Evolutionary conservation across 345 rosid species (phyloP).

Genomic region (Murraya paniculata): DNA sequence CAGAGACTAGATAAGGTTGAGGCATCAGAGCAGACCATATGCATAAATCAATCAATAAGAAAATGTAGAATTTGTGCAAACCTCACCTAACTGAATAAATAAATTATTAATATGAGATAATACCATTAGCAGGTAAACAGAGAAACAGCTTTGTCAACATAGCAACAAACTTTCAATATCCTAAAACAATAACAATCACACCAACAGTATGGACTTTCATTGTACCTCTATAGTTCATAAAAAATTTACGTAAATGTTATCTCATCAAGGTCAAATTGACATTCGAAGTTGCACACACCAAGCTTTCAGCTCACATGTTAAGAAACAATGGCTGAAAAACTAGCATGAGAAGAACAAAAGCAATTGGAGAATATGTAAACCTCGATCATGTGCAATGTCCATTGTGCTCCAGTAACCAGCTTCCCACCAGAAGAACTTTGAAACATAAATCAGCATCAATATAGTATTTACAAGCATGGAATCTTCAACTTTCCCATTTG

Average conservation of each 20-base stretch:
- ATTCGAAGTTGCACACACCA: background rate
- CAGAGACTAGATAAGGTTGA: background rate
- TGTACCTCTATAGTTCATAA: background rate
- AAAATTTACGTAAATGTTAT: background rate
- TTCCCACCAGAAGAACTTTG: conserved; percentile 99
- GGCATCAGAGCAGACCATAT: background rate
- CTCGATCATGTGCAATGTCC: conserved; percentile 99
- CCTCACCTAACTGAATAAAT: background rate
- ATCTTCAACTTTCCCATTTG: conserved; percentile 73
- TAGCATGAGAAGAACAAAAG: background rate
- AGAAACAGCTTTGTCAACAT: background rate
- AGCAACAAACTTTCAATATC: background rate
- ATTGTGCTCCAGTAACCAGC: conserved; percentile 98
- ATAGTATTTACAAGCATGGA: conserved; percentile 94
- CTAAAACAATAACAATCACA: background rate
- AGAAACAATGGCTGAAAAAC: background rate
- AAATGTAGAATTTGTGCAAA: background rate
- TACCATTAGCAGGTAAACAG: background rate
- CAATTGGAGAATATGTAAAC: conserved; percentile 36
- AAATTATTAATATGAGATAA: background rate
- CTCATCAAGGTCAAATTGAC: background rate
- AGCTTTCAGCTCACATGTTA: background rate
- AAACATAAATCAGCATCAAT: conserved; percentile 81
- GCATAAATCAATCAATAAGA: background rate
- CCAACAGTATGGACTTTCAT: background rate